Evolutionary conservation across 73 alveolate species (phyloP), one percentile per base, ranked within the genome.

Genomic region (Blepharisma japonicum): DNA sequence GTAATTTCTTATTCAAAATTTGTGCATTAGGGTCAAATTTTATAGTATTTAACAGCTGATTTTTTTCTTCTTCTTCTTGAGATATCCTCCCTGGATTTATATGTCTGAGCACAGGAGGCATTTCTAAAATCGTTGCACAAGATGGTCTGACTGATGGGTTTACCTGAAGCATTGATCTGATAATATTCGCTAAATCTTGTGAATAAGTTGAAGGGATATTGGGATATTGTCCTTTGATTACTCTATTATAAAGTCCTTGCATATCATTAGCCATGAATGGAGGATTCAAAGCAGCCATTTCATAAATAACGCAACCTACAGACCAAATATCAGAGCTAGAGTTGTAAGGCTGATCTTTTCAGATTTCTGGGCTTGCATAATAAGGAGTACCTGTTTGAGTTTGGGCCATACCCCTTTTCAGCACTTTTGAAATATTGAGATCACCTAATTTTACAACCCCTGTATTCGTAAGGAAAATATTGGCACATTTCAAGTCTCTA

Each of bases 401-500:
- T 6, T 88, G 81, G 32, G 82, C 79, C 5, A 86, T 68, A 0
- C 90, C 92, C n/a, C 95, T 88, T 68, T 90, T 81, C 4, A 95
- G 92, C 1, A 95, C 97, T 91, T 95, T 95, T 6, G 97, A 89
- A 53, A 95, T 97, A 71, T 93, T 93, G 39, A 95, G 82, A 72
- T 93, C 98, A 2, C 98, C 98, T 0, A 95, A 82, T 83, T 94
- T 95, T 39, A 94, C 87, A 47, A 84, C 71, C 6, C 92, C 94
- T 71, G 90, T 93, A 61, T 91, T 83, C 45, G 90, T 85, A 49
- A 94, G 84, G 82, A 96, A 96, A 27, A 96, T 83, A 83, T 96
- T 96, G 68, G 95, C 89, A 71, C 98, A 90, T 85, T 96, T 96
- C 38, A 96, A 92, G 79, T 96, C 99, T 77, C 99, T 83, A 79